Conservation (phyloP, 2,329 filamentous ascomycete genomes). For the Raffaelea arxii region DNA sequence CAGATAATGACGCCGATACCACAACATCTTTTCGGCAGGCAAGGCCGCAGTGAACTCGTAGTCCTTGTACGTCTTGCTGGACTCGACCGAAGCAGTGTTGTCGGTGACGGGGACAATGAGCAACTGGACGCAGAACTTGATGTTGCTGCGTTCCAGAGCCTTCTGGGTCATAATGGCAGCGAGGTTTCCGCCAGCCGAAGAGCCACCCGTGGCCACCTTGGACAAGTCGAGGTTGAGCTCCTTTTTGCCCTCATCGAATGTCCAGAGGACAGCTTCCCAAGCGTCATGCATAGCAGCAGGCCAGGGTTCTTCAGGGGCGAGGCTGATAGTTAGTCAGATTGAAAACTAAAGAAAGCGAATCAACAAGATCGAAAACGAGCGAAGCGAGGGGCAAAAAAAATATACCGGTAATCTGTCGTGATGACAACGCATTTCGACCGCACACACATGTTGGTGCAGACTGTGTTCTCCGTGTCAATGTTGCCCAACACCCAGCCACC, state of each 20-base stretch:
- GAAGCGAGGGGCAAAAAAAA: no score
- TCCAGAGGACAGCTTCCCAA: constrained; percentile 46
- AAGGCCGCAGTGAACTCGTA: constrained; percentile 42
- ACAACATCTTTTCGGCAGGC: constrained; percentile 46
- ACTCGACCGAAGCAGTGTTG: constrained; percentile 38
- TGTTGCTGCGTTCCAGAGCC: constrained; percentile 4
- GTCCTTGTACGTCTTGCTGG: constrained; percentile 36
- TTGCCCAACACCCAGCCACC: constrained; percentile 49
- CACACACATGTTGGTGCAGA: constrained; percentile 42
- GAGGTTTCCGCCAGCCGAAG: constrained; percentile 19
- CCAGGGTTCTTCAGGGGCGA: constrained; percentile 46
- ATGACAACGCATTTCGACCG: constrained; percentile 41
- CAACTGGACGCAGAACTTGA: constrained; percentile 34
- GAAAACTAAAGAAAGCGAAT: neutral
- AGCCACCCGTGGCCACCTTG: constrained; percentile 15
- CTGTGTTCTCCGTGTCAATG: constrained; percentile 46
- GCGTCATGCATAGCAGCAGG: constrained; percentile 47
- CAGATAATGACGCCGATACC: constrained; percentile 48
- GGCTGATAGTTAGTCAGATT: constrained; percentile 19
- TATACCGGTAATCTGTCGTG: constrained; percentile 44
- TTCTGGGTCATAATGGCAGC: constrained; percentile 16
- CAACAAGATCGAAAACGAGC: neutral
- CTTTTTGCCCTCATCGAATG: constrained; percentile 13
- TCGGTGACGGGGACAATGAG: constrained; percentile 48
- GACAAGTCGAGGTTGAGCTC: constrained; percentile 27